Percentiles rank a stretch among this genome's conserved stretches.
phyloP scores from a whole-genome alignment of 1,284 basidiomycete species.

The Sparassis latifolia region DNA sequence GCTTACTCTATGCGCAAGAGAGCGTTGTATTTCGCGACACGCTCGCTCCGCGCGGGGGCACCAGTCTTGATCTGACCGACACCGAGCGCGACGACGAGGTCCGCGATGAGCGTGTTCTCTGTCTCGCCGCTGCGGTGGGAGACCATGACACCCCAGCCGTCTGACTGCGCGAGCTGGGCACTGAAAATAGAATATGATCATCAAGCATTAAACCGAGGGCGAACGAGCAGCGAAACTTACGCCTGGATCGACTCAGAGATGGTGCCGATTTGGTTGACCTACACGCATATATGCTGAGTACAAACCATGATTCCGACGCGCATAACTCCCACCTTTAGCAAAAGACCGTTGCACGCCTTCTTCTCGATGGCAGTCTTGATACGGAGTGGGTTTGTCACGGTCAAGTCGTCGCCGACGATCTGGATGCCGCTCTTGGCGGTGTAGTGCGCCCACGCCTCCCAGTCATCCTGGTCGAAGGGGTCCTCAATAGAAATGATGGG shows the following conservation, averaged over 20 bases:
- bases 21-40: slow-evolving; percentile 91
- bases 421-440: slow-evolving; percentile 74
- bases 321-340: slow-evolving; percentile 72
- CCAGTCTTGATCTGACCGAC: slow-evolving; percentile 98
- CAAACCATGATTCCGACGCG: not conserved
- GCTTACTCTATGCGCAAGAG: slow-evolving; percentile 87
- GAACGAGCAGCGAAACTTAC: slow-evolving; percentile 35
- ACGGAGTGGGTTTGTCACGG: slow-evolving; percentile 95
- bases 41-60: slow-evolving; percentile 90
- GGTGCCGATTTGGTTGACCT: slow-evolving; percentile 98
- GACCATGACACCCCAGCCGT: slow-evolving; percentile 99
- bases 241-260: slow-evolving; percentile 98
- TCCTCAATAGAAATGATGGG: slow-evolving; percentile 98
- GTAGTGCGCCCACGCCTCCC: slow-evolving; percentile 96
- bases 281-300: not conserved
- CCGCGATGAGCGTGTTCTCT: slow-evolving; percentile 95
- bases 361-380: slow-evolving; percentile 99
- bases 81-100: slow-evolving; percentile 92
- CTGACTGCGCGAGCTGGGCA: slow-evolving; percentile 93
- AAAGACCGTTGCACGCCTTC: slow-evolving; percentile 98
- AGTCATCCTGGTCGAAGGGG: slow-evolving; percentile 99
- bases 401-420: slow-evolving; percentile 97
- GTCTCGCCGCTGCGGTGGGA: slow-evolving; percentile 98
- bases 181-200: not conserved
- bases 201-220: not conserved